Percentiles rank a stretch among this genome's conserved stretches.
Evolutionary conservation across 2,329 filamentous ascomycete genomes (phyloP).

Genomic region (Erysiphe pulchra): DNA sequence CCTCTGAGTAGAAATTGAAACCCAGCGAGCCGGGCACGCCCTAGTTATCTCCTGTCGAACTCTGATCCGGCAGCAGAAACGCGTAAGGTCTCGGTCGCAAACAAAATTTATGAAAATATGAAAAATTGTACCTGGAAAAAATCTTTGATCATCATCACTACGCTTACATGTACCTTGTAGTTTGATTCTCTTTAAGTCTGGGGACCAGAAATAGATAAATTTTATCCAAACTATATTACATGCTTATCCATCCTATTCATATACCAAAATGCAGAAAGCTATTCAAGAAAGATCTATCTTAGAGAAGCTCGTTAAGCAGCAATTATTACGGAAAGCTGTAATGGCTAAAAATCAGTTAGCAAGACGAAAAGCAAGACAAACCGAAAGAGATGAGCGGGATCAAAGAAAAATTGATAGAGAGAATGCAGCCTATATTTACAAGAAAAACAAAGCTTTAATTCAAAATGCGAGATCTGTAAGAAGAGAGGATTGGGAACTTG

Average conservation of each 20-base stretch:
- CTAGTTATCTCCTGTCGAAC: too few species aligned
- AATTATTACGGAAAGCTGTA: slow-evolving; percentile 37
- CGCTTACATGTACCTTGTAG: too few species aligned
- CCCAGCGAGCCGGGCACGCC: too few species aligned
- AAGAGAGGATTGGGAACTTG: slow-evolving; percentile 54
- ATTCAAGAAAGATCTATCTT: not conserved
- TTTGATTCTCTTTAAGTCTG: too few species aligned
- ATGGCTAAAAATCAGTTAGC: slow-evolving; percentile 38
- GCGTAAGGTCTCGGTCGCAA: too few species aligned
- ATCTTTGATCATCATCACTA: too few species aligned
- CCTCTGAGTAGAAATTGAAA: too few species aligned
- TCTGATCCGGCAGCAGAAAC: too few species aligned
- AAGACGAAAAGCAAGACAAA: slow-evolving; percentile 18
- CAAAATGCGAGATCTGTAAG: slow-evolving; percentile 27
- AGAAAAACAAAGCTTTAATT: slow-evolving; percentile 13
- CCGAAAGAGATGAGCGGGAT: slow-evolving; percentile 11
- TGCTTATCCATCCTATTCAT: not conserved
- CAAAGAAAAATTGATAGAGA: slow-evolving; percentile 5
- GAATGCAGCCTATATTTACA: slow-evolving; percentile 6
- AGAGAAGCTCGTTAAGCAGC: slow-evolving; percentile 30
- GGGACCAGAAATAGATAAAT: too few species aligned
- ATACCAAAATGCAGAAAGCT: not conserved
- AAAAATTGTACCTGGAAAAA: too few species aligned
- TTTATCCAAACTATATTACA: too few species aligned
- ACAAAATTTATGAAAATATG: too few species aligned